These are phyloP conservation scores for Xylaria sp. DNA, from an alignment of 2,329 filamentous ascomycete species.

Conservation along the genomic window DNA sequence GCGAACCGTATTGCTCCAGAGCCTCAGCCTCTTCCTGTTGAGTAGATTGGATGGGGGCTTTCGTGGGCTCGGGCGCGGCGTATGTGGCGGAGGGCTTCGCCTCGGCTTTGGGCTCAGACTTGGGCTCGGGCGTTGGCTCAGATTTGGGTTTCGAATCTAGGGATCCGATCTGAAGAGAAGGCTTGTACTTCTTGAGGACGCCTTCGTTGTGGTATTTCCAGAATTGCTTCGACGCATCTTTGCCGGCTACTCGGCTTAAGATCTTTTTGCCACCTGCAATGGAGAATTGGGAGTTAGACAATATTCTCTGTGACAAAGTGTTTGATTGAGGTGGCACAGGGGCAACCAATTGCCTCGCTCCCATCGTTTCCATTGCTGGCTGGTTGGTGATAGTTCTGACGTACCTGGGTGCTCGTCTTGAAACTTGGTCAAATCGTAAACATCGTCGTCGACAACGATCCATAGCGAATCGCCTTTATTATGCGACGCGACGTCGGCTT, in stretches of 20 bases:
- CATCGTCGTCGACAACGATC: conserved; percentile 93
- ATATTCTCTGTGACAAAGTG: neutral
- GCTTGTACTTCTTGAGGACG: conserved; percentile 87
- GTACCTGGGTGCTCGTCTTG: conserved; percentile 85
- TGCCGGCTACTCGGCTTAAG: conserved; percentile 70
- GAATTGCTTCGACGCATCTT: conserved; percentile 75
- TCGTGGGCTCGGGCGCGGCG: conserved; percentile 52
- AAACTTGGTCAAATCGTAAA: conserved; percentile 93
- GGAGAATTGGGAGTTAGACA: conserved; percentile 13
- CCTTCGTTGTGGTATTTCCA: conserved; percentile 85
- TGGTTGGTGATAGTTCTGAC: conserved; percentile 39
- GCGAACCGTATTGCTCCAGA: conserved; percentile 84
- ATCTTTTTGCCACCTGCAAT: conserved; percentile 72
- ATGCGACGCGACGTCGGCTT: conserved; percentile 88
- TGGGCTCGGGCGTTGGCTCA: conserved; percentile 62
- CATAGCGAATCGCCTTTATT: conserved; percentile 88
- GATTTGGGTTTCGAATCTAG: conserved; percentile 82
- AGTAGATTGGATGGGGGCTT: conserved; percentile 50
- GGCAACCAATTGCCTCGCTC: neutral
- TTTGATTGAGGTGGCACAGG: neutral
- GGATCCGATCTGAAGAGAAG: conserved; percentile 83
- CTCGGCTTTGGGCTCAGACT: conserved; percentile 65
- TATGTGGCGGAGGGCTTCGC: conserved; percentile 62
- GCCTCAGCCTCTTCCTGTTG: conserved; percentile 71
- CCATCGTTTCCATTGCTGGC: neutral